Base-by-base conservation (phyloP, 2,329 filamentous ascomycete genomes). In the Neonectria punicea region DNA sequence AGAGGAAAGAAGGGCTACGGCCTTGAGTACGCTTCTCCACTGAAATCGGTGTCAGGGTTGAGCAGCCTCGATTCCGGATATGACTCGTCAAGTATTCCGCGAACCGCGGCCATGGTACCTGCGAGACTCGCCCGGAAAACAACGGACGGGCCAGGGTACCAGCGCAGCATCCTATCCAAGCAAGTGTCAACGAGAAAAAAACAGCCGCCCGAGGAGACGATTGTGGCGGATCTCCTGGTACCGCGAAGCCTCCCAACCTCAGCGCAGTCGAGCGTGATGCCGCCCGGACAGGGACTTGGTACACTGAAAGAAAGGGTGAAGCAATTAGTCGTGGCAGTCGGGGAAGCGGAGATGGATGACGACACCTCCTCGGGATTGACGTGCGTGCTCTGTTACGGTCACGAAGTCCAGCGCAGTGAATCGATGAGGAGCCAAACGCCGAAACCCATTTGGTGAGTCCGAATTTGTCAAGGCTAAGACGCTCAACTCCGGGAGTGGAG, bases 1-100 rank as follows among this genome's bases (percentile, higher is more conserved):
- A 68, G 65, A 34, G 61, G 60, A 36, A 67, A 71, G 59, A 22
- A 58, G 34, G n/a, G 43, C 14, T 47, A 61, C 47, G 39, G 46
- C 34, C 68, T 68, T 61, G 70, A 70, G 47, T 72, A 57, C 50
- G 55, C 46, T 25, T 72, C 69, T 46, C 69, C 69, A 50, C 61
- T 65, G n/a, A 71, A 66, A 51, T 73, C 66, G 5, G 68, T 60
- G 14, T 72, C 72, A 10, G 72, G 67, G 5, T 50, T 73, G 50
- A 67, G 66, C 49, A 74, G 72, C 39, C 68, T 74, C 46, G 72
- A 74, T 66, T 74, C 72, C 30, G 72, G 72, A 51, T 74, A 74
- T 49, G 70, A 72, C 55, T 74, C 72, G 18, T 66, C 64, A 10
- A 66, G 64, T 25, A 65, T 73, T 44, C 68, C 72, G 14, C 67